Conservation (phyloP, 2,329 filamentous ascomycete species). For the Waltergamsia citrina region DNA sequence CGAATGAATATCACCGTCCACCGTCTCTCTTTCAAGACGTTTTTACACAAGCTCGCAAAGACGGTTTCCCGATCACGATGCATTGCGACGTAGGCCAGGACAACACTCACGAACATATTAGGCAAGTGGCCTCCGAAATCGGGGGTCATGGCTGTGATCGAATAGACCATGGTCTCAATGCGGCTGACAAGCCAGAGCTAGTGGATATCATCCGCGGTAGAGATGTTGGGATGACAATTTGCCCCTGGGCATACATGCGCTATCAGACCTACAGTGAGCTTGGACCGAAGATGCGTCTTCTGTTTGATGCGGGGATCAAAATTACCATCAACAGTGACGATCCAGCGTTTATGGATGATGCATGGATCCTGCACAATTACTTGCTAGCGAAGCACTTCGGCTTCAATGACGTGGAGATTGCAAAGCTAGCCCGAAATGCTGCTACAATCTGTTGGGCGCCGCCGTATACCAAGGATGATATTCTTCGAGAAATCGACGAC, state of each 20-base stretch:
- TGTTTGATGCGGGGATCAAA: conserved; percentile 49
- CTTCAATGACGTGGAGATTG: conserved; percentile 28
- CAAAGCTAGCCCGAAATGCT: conserved; percentile 26
- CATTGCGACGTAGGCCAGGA: conserved; percentile 40
- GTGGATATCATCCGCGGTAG: conserved; percentile 45
- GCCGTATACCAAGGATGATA: conserved; percentile 19
- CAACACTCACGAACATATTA: conserved; percentile 38
- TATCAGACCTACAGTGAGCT: conserved; percentile 25
- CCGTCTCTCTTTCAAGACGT: conserved; percentile 29
- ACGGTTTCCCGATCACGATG: conserved; percentile 32
- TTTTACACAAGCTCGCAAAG: conserved; percentile 20
- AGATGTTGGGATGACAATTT: conserved; percentile 54
- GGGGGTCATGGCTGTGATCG: conserved; percentile 48
- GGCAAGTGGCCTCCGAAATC: conserved; percentile 36
- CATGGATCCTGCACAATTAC: conserved; percentile 30
- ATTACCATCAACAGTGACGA: conserved; percentile 65
- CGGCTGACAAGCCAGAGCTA: conserved; percentile 46
- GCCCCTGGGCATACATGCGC: conserved; percentile 31
- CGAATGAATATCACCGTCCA: conserved; percentile 31
- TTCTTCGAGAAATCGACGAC: conserved; percentile 13
- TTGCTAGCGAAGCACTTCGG: conserved; percentile 35
- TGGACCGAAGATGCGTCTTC: conserved; percentile 32
- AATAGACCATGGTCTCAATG: conserved; percentile 63
- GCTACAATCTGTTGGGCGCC: conserved; percentile 34
- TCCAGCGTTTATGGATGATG: conserved; percentile 62